Evolutionary conservation across 345 rosid species (phyloP).

Genomic region (Heritiera littoralis): DNA sequence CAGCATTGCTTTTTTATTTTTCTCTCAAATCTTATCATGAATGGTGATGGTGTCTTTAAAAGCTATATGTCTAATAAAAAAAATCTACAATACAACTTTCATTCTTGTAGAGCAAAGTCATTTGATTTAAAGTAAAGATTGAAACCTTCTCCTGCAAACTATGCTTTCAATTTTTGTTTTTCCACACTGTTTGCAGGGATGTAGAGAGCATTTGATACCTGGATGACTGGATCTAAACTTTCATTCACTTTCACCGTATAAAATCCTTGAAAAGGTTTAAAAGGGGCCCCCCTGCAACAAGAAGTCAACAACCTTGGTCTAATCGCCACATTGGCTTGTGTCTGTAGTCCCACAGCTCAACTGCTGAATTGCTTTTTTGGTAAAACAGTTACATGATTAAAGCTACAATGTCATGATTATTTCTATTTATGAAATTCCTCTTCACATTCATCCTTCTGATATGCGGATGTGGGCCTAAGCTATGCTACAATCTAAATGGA

Average conservation of each 20-base stretch:
- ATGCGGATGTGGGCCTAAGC: not conserved
- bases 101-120: no score
- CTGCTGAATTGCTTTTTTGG: not conserved
- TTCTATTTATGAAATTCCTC: not conserved
- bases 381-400: not conserved
- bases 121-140: no score
- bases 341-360: not conserved
- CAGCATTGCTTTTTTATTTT: no score
- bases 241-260: not conserved
- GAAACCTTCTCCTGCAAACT: not conserved
- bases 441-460: not conserved
- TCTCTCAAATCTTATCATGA: no score
- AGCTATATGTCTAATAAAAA: no score
- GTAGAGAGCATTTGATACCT: not conserved
- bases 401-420: not conserved
- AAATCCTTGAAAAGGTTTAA: no score
- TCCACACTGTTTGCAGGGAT: not conserved
- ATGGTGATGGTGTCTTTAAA: no score
- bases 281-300: not conserved
- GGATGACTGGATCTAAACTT: not conserved
- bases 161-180: not conserved
- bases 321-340: not conserved
- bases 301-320: not conserved
- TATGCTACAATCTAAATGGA: not conserved
- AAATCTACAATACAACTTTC: no score